Percentiles rank a stretch among this genome's conserved stretches.
Conservation (phyloP, 352 stramenopile species). For the Phytophthora kernoviae region DNA sequence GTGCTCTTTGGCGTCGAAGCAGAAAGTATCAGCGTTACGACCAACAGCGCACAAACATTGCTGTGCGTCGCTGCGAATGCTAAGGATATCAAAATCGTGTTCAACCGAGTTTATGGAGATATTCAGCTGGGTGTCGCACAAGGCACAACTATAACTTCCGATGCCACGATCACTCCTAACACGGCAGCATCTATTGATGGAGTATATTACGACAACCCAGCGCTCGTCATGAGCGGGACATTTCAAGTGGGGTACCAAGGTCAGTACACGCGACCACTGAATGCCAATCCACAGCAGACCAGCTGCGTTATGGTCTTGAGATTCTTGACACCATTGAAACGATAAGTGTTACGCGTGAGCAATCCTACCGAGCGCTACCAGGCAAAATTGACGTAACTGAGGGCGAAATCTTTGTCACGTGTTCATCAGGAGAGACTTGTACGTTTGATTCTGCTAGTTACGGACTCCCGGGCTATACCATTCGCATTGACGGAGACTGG, state of each 20-base stretch:
- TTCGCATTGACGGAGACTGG: conserved; percentile 69
- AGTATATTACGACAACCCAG: conserved; percentile 51
- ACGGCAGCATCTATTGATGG: conserved; percentile 51
- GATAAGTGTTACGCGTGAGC: conserved; percentile 49
- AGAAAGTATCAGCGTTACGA: conserved; percentile 56
- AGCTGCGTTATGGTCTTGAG: conserved; percentile 74
- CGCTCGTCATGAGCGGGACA: conserved; percentile 73
- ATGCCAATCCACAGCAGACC: conserved; percentile 66
- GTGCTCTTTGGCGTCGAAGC: conserved; percentile 55
- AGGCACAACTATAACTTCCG: conserved; percentile 16
- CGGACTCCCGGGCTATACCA: conserved; percentile 58
- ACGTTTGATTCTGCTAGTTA: conserved; percentile 58
- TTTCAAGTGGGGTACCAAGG: conserved; percentile 77
- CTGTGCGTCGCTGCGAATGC: conserved; percentile 45
- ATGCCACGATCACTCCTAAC: conserved; percentile 20
- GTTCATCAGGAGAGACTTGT: conserved; percentile 48
- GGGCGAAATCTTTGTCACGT: conserved; percentile 67
- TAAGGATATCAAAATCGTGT: conserved; percentile 53
- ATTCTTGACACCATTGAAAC: conserved; percentile 62
- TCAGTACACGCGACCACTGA: conserved; percentile 64
- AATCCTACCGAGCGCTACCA: conserved; percentile 45
- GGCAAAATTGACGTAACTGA: conserved; percentile 63
- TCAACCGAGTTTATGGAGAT: conserved; percentile 68
- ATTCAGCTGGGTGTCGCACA: conserved; percentile 38
- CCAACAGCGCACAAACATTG: conserved; percentile 38